Evolutionary conservation across 106 monocot species (phyloP), one percentile per base, ranked within the genome.

Genomic region (Platanthera zijinensis): DNA sequence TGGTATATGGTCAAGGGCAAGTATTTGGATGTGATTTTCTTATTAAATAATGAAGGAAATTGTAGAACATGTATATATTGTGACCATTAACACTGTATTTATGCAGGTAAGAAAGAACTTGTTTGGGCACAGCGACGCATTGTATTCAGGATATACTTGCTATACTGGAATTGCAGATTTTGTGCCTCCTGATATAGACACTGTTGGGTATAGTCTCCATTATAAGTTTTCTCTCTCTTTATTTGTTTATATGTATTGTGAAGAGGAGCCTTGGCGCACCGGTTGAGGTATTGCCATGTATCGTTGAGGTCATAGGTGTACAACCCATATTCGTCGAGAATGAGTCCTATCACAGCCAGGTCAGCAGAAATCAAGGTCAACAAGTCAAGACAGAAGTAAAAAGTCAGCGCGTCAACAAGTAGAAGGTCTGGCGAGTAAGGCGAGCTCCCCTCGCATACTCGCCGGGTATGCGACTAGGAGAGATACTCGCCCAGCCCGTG

Each of bases 131-230:
- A 76, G 83, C 19, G 99, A 99, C 14, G 92, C 90, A 48, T 84
- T 88, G 57, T 99, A 99, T 83, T 84, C 99, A 18, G 99, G 85
- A 48, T 99, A 99, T 73, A 99, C 99, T 56, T 99, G 99, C 80
- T 99, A 99, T 82, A 94, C 94, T 78, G 99, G 94, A 51, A 94
- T 94, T 83, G 94, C 99, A 75, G 94, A 99, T 87, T 99, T 88
- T 88, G 94, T 99, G 57, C 99, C 99, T 62, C 83, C 89, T 64
- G 99, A 99, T 83, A 94, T 99, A 81, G 92, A 99, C 32, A 90
- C 84, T 76, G 91, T 99, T 64, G 99, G 94, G 94, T 99, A 89
- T 82, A 88, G 13, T 68, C 25, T 15, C 30, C 45, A 56, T 61
- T 52, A 51, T 77, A 5, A 11, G 6, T 10, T 70, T 50, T 19